Evolutionary conservation across 371 early-diverging fungal genomes (phyloP).

Genomic region (Lichtheimia ornata): DNA sequence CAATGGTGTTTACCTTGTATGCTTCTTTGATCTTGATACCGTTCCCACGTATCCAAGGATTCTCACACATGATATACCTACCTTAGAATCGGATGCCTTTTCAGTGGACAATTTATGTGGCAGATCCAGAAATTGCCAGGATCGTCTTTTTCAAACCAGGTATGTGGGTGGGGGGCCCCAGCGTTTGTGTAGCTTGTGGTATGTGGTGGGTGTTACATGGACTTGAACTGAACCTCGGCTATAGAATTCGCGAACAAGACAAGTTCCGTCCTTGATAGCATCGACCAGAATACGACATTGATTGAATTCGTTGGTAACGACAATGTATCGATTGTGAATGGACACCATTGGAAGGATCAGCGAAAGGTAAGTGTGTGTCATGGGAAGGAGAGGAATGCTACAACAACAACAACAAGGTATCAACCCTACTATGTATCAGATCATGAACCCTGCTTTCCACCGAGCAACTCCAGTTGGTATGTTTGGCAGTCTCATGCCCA

Average conservation of each 20-base stretch:
- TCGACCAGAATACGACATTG: conserved; percentile 13
- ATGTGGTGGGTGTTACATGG: conserved; percentile 1
- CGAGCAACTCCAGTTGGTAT: conserved; percentile 32
- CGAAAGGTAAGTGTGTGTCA: conserved; percentile 26
- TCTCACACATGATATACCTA: background rate
- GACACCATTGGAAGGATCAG: conserved; percentile 37
- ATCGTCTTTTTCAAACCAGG: conserved; percentile 34
- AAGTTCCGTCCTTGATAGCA: conserved; percentile 3
- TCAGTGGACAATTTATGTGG: conserved; percentile 31
- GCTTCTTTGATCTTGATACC: background rate
- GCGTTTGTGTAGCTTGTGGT: background rate
- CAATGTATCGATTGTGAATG: conserved; percentile 34
- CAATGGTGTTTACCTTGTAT: conserved; percentile 15
- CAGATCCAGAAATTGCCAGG: conserved; percentile 30
- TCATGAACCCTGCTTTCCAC: conserved; percentile 43
- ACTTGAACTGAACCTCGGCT: conserved; percentile 13
- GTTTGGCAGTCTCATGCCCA: conserved; percentile 23
- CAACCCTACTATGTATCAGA: background rate
- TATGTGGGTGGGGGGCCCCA: conserved; percentile 2
- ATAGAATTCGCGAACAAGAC: conserved; percentile 3
- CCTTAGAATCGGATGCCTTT: conserved; percentile 24
- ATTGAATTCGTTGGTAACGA: conserved; percentile 26
- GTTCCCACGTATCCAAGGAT: background rate
- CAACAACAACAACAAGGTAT: background rate
- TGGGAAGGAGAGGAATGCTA: background rate